Base-by-base conservation (phyloP, 257 asterid species). In the Solanum pennellii region DNA sequence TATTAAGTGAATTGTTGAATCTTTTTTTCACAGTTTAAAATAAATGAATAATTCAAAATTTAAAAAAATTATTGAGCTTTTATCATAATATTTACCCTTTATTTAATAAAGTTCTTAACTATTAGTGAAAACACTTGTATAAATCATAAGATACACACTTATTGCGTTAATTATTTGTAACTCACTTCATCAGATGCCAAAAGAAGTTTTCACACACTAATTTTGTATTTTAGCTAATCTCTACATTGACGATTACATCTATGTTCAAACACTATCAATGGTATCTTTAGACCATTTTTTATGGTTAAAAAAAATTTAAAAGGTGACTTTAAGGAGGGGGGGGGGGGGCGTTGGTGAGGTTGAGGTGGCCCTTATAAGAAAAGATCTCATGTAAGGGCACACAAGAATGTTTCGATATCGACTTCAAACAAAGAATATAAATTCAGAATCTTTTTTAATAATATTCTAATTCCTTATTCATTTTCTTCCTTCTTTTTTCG, bases 321-420 rank as follows among this genome's bases (percentile, higher is more conserved):
- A 44, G 49, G 5, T 44, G 49, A 16, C n/a, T 52, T 52, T 52
- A 7, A 0, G 62, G 62, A 7, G 11, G n/a, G 62, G 62, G 21
- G 5, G 23, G 9, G 59, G 21, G 21, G 62, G 60, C 3, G 33
- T 33, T 33, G 37, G 4, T 33, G 37, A 33, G 37, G 37, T 33
- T 33, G 37, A 33, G 37, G 37, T 49, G 21, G 3, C 60, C 60
- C 21, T 49, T 49, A 49, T 15, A 14, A 8, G 6, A 49, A 49
- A 9, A 49, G 16, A 52, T 52, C 62, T 52, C n/a, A 52, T 16
- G 21, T 56, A 6, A 10, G 41, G 69, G 44, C 31, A 59, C 59
- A 76, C 59, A 18, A 69, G 90, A 91, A 90, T 91, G 91, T 91
- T 86, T 86, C 85, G 87, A 90, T 82, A 82, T 69, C 5, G 90